phyloP scores from a whole-genome alignment of 1,284 basidiomycete species.

The Leccinum pachyderme region DNA sequence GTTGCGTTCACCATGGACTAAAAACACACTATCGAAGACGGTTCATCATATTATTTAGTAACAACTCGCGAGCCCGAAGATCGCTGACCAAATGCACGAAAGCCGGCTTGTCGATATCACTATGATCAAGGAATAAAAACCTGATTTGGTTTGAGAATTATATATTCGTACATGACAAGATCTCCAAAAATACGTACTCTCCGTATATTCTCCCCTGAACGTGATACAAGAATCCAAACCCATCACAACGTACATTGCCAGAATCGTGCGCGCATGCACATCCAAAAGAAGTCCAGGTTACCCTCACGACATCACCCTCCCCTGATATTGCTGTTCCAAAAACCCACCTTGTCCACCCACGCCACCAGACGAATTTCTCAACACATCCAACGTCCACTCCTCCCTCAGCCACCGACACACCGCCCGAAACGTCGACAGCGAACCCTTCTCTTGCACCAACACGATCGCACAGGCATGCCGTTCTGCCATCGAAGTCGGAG shows the following conservation, averaged over 20 bases:
- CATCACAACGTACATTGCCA: background rate
- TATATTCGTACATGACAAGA: background rate
- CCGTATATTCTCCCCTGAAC: no score
- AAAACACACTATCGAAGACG: no score
- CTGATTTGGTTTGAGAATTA: background rate
- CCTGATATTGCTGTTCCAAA: constrained; percentile 22
- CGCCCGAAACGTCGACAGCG: constrained; percentile 75
- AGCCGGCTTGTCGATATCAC: background rate
- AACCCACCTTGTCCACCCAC: constrained; percentile 14
- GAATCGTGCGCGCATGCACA: background rate
- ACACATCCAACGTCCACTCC: constrained; percentile 53
- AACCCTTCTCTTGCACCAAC: constrained; percentile 87
- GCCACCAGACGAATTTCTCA: constrained; percentile 19
- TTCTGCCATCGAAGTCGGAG: background rate
- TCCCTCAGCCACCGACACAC: constrained; percentile 71
- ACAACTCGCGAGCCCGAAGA: background rate
- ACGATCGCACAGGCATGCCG: constrained; percentile 48
- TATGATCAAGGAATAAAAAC: background rate
- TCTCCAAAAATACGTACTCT: no score
- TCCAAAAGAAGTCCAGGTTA: background rate
- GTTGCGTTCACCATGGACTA: no score
- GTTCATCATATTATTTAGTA: background rate
- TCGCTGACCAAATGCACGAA: background rate
- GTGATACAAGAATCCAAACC: background rate
- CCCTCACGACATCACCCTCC: background rate